These are phyloP conservation scores for Penicillium sp. DNA, from an alignment of 2,329 filamentous ascomycete genomes.

Conservation along the genomic window DNA sequence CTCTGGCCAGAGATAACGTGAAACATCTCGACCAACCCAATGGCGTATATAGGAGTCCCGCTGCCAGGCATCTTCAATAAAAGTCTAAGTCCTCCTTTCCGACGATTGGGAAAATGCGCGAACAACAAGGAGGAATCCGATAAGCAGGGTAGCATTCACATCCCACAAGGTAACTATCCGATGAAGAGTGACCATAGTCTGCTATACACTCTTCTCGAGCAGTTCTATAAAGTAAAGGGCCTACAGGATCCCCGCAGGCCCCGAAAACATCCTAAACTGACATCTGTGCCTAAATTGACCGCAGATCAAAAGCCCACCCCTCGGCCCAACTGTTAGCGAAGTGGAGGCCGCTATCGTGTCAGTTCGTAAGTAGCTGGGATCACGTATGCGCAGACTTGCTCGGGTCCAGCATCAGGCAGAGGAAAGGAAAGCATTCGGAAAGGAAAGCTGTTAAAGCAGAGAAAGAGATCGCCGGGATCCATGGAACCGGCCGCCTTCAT, in stretches of 20 bases:
- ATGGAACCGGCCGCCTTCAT: constrained; percentile 4
- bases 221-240: neutral
- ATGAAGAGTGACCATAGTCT: neutral
- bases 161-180: neutral
- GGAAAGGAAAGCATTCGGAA: neutral
- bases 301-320: constrained; percentile 1
- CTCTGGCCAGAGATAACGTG: neutral
- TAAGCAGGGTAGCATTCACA: neutral
- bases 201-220: neutral
- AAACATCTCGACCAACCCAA: neutral
- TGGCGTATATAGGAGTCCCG: neutral
- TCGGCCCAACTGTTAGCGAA: constrained; percentile 7
- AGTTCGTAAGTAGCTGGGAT: neutral
- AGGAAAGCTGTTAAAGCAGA: neutral
- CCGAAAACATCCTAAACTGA: neutral
- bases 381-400: constrained; percentile 1
- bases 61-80: neutral
- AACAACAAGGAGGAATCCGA: neutral
- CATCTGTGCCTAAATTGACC: neutral
- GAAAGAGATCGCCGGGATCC: neutral
- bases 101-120: neutral
- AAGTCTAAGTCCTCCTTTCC: neutral
- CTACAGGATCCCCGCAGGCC: neutral
- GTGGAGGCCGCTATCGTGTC: neutral
- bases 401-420: neutral